Percentiles rank a stretch among this genome's conserved stretches.
Evolutionary conservation across 2,329 filamentous ascomycete species (phyloP).

Genomic region (Westerdykella aurantiaca): DNA sequence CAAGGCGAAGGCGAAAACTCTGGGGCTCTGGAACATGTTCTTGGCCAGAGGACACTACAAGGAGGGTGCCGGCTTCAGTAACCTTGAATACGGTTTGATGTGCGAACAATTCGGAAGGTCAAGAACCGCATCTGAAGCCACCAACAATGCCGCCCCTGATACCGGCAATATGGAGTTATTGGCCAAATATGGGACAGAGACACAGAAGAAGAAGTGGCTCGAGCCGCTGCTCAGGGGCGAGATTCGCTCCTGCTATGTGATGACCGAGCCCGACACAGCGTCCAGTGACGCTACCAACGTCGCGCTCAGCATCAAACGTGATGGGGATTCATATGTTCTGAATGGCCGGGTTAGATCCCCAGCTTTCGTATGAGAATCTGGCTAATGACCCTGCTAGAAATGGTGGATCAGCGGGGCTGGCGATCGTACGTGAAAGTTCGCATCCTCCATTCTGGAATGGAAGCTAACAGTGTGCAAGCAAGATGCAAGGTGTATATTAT

Average conservation of each 20-base stretch:
- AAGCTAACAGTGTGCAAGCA: slow-evolving; percentile 22
- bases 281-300: slow-evolving; percentile 90
- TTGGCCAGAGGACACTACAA: slow-evolving; percentile 87
- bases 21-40: slow-evolving; percentile 97
- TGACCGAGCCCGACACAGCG: slow-evolving; percentile 82
- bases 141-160: slow-evolving; percentile 82
- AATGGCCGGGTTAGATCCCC: slow-evolving; percentile 63
- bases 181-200: slow-evolving; percentile 79
- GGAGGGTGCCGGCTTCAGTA: slow-evolving; percentile 85
- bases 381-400: slow-evolving; percentile 64
- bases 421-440: slow-evolving; percentile 46
- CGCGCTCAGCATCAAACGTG: slow-evolving; percentile 67
- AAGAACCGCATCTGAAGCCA: slow-evolving; percentile 59
- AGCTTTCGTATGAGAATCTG: not conserved
- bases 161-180: slow-evolving; percentile 92
- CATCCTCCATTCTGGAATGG: no score
- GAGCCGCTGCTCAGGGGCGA: slow-evolving; percentile 71
- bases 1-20: slow-evolving; percentile 70
- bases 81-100: slow-evolving; percentile 96
- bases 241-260: slow-evolving; percentile 81
- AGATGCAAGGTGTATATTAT: slow-evolving; percentile 87
- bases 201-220: slow-evolving; percentile 77
- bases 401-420: slow-evolving; percentile 97
- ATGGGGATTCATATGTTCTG: slow-evolving; percentile 80
- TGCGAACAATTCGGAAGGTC: slow-evolving; percentile 87